Evolutionary conservation across 306 rosid genomes (phyloP).

Genomic region (Myrica gale): DNA sequence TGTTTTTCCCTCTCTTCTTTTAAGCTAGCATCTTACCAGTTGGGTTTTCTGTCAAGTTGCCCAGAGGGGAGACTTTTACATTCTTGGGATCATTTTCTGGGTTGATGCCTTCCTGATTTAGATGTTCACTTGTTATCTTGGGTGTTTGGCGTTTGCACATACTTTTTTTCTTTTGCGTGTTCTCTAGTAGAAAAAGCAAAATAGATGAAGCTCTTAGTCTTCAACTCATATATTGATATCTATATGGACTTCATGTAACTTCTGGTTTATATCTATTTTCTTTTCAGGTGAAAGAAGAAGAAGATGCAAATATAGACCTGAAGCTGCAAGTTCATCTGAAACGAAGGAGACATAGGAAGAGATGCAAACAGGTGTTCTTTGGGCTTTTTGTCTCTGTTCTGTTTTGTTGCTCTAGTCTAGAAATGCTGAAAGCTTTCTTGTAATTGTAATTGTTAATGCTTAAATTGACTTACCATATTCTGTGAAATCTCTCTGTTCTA

Average conservation of each 20-base stretch:
- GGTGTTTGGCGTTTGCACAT: not conserved
- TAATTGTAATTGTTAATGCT: constrained; percentile 13
- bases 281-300: constrained; percentile 91
- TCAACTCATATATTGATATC: not conserved
- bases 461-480: constrained; percentile 18
- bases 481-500: constrained; percentile 13
- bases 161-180: not conserved
- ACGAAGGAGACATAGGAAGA: constrained; percentile 62
- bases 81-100: not conserved
- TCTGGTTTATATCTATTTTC: constrained; percentile 13
- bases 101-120: not conserved
- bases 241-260: constrained; percentile 18
- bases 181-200: not conserved
- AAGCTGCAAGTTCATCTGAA: constrained; percentile 77
- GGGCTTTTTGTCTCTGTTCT: constrained; percentile 15
- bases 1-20: not conserved
- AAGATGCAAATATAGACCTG: constrained; percentile 68
- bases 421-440: constrained; percentile 7
- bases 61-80: not conserved
- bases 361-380: constrained; percentile 54
- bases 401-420: constrained; percentile 1
- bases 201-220: not conserved
- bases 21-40: constrained; percentile 15
- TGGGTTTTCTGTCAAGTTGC: constrained; percentile 8
- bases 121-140: not conserved